Evolutionary conservation across 2,329 filamentous ascomycete species (phyloP).

Genomic region (Hortaea sp.): DNA sequence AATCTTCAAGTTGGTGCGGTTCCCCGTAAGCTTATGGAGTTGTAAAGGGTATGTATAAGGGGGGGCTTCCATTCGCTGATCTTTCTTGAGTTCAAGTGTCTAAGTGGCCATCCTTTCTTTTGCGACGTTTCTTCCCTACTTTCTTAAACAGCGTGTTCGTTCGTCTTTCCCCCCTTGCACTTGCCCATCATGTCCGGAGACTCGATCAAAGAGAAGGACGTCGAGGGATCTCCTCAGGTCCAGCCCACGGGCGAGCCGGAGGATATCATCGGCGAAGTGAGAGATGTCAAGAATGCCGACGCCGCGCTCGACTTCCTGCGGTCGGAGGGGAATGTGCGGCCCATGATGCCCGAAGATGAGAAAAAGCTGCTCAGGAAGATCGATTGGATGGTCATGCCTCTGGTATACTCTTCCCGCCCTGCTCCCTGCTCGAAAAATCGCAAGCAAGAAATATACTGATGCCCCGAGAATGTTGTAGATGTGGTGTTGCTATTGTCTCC

Average conservation of each 20-base stretch:
- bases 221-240: constrained; percentile 4
- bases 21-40: no score
- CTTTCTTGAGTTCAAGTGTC: no score
- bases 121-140: no score
- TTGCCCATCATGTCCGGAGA: neutral
- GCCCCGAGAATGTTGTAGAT: no score
- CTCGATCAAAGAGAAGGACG: constrained; percentile 13
- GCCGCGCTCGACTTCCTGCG: constrained; percentile 23
- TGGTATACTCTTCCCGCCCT: constrained; percentile 8
- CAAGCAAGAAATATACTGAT: no score
- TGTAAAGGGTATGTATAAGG: no score
- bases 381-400: constrained; percentile 27
- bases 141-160: no score
- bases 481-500: constrained; percentile 29
- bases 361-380: constrained; percentile 17
- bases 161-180: no score
- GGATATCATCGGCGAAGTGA: constrained; percentile 14
- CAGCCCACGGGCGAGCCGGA: constrained; percentile 4
- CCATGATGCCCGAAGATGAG: constrained; percentile 14
- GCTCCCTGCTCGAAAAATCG: no score
- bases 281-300: constrained; percentile 20
- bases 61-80: no score
- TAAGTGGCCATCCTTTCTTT: no score
- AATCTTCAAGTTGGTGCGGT: no score
- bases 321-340: constrained; percentile 14